Evolutionary conservation across 176 grass and related monocot species (phyloP), one percentile per base, ranked within the genome.

Genomic region (Aegilops tauschii): DNA sequence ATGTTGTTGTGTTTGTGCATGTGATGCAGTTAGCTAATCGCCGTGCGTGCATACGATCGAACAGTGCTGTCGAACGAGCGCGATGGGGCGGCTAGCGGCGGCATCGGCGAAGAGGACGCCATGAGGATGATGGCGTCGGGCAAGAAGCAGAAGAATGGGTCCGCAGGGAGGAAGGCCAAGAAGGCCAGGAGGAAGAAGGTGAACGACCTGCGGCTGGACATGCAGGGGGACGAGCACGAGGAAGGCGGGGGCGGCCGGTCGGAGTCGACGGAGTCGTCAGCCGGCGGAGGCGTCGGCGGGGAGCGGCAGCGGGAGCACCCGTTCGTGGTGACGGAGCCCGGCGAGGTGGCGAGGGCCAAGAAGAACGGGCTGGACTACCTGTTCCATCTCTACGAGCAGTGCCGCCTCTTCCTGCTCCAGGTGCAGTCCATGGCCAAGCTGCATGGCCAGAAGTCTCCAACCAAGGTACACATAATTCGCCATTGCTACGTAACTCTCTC

Each of bases 361-460:
- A 99, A 99, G 92, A 99, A 99, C 83, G 97, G 97, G 12, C 89
- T 99, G 10, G 97, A 99, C 73, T 99, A 99, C 82, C 84, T 99
- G 45, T 99, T 99, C 97, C 94, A 99, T 80, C 85, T 99, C 50
- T 96, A 96, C 83, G 97, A 99, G 90, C 94, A 99, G 82, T 99
- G 97, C 82, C 97, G 97, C 80, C 84, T 96, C 80, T 96, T 99
- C 94, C 97, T 99, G 30, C 85, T 93, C 35, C 94, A 99, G 85
- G 97, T 99, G 78, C 97, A 99, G 83, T 85, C 94, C 86, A 86
- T 94, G 27, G 90, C 94, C 5, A 93, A 88, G 82, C 84, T 94
- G 52, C 82, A 91, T 29, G 97, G 97, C 77, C 94, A 99, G 87
- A 99, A 99, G 89, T 90, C 94, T 56, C 97, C 97, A 37, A 99